Evolutionary conservation across 2,329 filamentous ascomycete genomes (phyloP).

Genomic region (Nemania sp.): DNA sequence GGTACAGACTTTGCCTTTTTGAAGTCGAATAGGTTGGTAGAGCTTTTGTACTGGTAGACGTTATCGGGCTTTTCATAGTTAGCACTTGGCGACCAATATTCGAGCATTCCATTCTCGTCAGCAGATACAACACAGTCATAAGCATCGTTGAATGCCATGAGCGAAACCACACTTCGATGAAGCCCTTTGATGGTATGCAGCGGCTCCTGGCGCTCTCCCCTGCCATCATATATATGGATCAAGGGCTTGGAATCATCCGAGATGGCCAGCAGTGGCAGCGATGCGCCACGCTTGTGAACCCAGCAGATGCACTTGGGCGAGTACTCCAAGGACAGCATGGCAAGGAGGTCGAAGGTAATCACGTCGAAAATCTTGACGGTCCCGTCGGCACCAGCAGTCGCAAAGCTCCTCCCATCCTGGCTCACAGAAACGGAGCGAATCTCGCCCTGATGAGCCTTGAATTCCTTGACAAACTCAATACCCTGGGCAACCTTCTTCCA

Average conservation of each 20-base stretch:
- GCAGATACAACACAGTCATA: slow-evolving; percentile 91
- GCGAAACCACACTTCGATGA: slow-evolving; percentile 78
- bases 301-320: slow-evolving; percentile 83
- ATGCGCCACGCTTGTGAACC: slow-evolving; percentile 87
- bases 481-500: slow-evolving; percentile 94
- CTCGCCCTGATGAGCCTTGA: slow-evolving; percentile 84
- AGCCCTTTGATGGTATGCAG: slow-evolving; percentile 77
- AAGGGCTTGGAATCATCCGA: slow-evolving; percentile 72
- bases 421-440: slow-evolving; percentile 84
- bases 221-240: slow-evolving; percentile 85
- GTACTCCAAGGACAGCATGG: slow-evolving; percentile 79
- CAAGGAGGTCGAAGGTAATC: slow-evolving; percentile 83
- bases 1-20: slow-evolving; percentile 91
- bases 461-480: slow-evolving; percentile 98
- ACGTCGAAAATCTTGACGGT: slow-evolving; percentile 81
- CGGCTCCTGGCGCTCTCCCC: slow-evolving; percentile 76
- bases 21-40: slow-evolving; percentile 94
- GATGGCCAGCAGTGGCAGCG: slow-evolving; percentile 81
- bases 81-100: slow-evolving; percentile 87
- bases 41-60: slow-evolving; percentile 91
- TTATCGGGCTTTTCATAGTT: slow-evolving; percentile 88
- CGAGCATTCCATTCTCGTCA: slow-evolving; percentile 89
- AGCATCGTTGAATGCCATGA: slow-evolving; percentile 86
- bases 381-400: slow-evolving; percentile 78
- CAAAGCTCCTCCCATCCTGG: slow-evolving; percentile 89